Evolutionary conservation across 768 basidiomycete species (phyloP), one percentile per base, ranked within the genome.

Genomic region (Serendipita sp.): DNA sequence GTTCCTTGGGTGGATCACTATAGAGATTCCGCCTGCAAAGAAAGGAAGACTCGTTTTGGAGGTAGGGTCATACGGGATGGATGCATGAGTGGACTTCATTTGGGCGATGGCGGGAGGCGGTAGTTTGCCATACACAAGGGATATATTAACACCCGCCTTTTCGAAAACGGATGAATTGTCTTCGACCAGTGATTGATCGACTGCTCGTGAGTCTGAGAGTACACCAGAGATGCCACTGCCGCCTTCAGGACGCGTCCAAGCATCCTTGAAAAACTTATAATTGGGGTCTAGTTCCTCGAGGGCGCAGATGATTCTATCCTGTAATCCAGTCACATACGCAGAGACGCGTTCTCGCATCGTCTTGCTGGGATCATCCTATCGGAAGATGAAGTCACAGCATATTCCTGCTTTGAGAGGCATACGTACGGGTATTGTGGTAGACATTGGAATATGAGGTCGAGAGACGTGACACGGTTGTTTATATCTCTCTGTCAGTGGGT

Each of bases 111-210:
- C 96, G 31, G 85, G 75, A 0, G 92, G 92, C 0, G 94, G 90
- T 3, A 99, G 83, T 22, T 75, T 76, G 24, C 93, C 94, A 68
- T 97, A 82, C 0, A 98, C 90, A 70, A 97, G 77, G 5, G 88
- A 90, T 68, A 96, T 86, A 75, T 96, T 97, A 50, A 97, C 90
- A 1, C 96, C 95, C 2, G 88, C 95, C 73, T 98, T 98, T 73
- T 98, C 95, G 67, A 97, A 83, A 28, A 88, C 75, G 0, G 84
- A 77, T 11, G 74, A 66, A 62, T 73, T 68, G 62, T 68, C 30
- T 31, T 26, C 34, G 16, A 16, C 75, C 74, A 44, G 68, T 68
- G 24, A 71, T 67, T 42, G 2, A 9, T 42, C 38, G n/a, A 30
- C n/a, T 42, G 60, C 38, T 44, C 60, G 30, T n/a, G 62, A 61